Base-by-base conservation (phyloP, 106 monocot species). In the Acorus calamus region DNA sequence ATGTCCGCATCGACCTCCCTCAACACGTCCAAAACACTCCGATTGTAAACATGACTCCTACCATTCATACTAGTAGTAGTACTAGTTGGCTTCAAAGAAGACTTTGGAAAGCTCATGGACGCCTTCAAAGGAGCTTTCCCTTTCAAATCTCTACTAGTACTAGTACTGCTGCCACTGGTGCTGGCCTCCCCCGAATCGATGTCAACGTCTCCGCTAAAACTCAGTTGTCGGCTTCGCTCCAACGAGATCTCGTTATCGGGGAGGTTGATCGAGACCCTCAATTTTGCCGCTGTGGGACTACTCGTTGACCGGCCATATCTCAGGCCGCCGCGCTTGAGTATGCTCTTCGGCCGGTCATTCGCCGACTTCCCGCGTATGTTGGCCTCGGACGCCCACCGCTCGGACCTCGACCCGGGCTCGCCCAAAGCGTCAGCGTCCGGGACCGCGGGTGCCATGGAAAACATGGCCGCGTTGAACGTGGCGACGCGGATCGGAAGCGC, bases 381-480 rank as follows among this genome's bases (percentile, higher is more conserved):
- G n/a, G 49, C 14, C 4, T 10, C 14, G 6, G 57, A 10, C 10
- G 61, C 3, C 5, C 52, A 28, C 2, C 52, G 42, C 7, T 48
- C 55, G 46, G 55, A n/a, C 6, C 49, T 51, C 0, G 28, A 28
- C 28, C 28, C 28, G 28, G 28, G 28, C 28, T 28, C 28, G 28
- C 28, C 28, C 28, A 28, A 28, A 28, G 28, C 28, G 28, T 28
- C 28, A 28, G 28, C 28, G 28, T 28, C 28, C 28, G 72, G 75
- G 14, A 85, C 75, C 0, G 73, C 79, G 2, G 89, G 83, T 0
- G 89, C 89, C 83, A 86, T 84, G 56, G 93, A 86, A 73, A 94
- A 94, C 81, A 94, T 79, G 62, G 84, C 86, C 3, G 81, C 93
- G 77, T 89, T 84, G 86, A 94, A 94, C 1, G 93, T 86, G 4